Conservation (phyloP, 257 asterid genomes). For the Forsythia suspensa region DNA sequence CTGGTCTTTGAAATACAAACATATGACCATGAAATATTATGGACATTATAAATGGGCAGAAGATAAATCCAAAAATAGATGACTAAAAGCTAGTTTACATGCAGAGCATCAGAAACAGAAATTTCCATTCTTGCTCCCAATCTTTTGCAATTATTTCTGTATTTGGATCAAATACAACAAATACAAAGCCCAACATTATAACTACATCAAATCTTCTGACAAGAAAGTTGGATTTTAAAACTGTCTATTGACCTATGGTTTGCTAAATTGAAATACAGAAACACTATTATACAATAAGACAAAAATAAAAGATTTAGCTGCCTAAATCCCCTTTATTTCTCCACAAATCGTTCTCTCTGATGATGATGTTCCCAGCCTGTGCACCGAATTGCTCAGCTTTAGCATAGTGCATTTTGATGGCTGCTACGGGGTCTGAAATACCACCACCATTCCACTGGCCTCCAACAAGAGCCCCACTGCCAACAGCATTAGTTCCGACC, state of each 20-base stretch:
- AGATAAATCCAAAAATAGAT: no score
- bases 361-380: constrained; percentile 33
- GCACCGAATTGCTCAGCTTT: constrained; percentile 51
- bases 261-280: constrained; percentile 49
- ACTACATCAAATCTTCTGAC: constrained; percentile 43
- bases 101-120: background rate
- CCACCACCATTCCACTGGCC: constrained; percentile 56
- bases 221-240: constrained; percentile 22
- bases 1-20: no score
- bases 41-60: no score
- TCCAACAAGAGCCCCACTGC: constrained; percentile 54
- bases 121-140: constrained; percentile 22
- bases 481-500: constrained; percentile 55
- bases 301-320: constrained; percentile 51
- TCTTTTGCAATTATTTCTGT: constrained; percentile 59
- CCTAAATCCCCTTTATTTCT: constrained; percentile 73
- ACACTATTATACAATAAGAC: constrained; percentile 56
- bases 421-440: constrained; percentile 81
- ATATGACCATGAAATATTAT: no score
- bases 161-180: constrained; percentile 81
- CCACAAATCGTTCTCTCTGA: constrained; percentile 68
- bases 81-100: no score
- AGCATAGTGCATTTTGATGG: constrained; percentile 74
- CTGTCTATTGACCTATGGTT: constrained; percentile 43
- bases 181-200: constrained; percentile 63